Conservation (phyloP, 257 asterid genomes). For the Cynanchum wilfordii region DNA sequence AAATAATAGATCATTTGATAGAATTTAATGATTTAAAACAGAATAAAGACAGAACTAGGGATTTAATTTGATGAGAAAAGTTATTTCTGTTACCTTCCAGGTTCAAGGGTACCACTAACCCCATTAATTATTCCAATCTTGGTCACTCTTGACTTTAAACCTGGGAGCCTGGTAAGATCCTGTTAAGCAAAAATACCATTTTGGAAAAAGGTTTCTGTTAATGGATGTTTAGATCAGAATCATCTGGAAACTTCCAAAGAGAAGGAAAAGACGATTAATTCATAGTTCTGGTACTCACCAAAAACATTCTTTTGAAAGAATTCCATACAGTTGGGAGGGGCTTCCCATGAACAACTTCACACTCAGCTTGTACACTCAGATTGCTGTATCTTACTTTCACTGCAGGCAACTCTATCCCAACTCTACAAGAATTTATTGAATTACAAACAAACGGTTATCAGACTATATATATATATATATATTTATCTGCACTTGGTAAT, state of each 20-base stretch:
- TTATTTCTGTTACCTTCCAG: slow-evolving; percentile 46
- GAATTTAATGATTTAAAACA: neutral
- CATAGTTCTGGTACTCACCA: slow-evolving; percentile 25
- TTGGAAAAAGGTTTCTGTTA: neutral
- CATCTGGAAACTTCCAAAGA: neutral
- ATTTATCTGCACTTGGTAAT: neutral
- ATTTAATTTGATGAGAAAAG: neutral
- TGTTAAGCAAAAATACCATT: slow-evolving; percentile 19
- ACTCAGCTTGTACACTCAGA: slow-evolving; percentile 47
- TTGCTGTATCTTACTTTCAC: slow-evolving; percentile 55
- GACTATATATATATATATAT: too few relatives aligned
- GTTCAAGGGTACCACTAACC: slow-evolving; percentile 57
- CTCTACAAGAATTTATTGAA: slow-evolving; percentile 35
- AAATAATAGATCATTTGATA: slow-evolving; percentile 3
- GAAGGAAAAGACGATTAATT: neutral
- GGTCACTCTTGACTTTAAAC: slow-evolving; percentile 39
- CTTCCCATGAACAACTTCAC: slow-evolving; percentile 63
- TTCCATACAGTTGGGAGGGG: slow-evolving; percentile 78
- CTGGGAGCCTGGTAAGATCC: slow-evolving; percentile 49
- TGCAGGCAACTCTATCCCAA: slow-evolving; percentile 49
- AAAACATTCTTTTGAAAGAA: slow-evolving; percentile 44
- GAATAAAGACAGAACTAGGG: neutral
- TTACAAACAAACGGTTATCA: neutral
- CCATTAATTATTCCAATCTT: slow-evolving; percentile 47
- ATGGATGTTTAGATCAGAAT: neutral